Base-by-base conservation (phyloP, 1,284 basidiomycete species). In the Irpex lacteus region DNA sequence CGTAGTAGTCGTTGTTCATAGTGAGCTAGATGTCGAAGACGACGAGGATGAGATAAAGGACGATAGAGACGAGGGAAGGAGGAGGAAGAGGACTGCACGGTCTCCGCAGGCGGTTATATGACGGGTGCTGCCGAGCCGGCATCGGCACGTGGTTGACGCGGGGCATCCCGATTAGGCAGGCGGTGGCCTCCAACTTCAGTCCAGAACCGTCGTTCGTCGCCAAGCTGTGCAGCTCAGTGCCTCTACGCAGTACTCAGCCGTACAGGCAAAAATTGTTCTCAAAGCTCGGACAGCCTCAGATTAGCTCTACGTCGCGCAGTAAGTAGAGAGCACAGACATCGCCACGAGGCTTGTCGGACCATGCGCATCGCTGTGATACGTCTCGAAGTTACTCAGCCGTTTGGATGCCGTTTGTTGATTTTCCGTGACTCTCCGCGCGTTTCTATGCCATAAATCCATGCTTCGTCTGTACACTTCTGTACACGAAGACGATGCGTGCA, bases 1-100 rank as follows among this genome's bases (percentile, higher is more conserved):
- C 77, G 76, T 92, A 92, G 70, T 90, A 92, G 70, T 91, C 89
- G 76, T 88, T 86, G 74, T 85, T 89, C 90, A 92, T 92, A 69
- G 21, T 21, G 50, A 53, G 50, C 21, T 53, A 63, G 70, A 66
- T 64, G 64, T 64, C 68, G 69, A 59, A 37, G 47, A 58, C 37
- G 57, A 26, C 54, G 60, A 49, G 63, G 60, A 64, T 37, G 66
- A 63, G 59, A 61, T 58, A 50, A 21, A 8, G 52, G 63, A 38
- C 53, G 58, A 32, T 18, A 44, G 58, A 19, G 58, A 19, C 26
- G 47, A 54, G 53, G 15, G 60, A 49, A 21, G 57, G 59, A 55
- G 56, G 61, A 34, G 40, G 61, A 47, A 34, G 19, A 37, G 21
- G 8, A n/a, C 13, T 26, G 1, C 5, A 9, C 50, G 18, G 50